These are phyloP conservation scores for Apiotrichum domesticum DNA, from an alignment of 1,284 basidiomycete genomes.

Conservation along the genomic window DNA sequence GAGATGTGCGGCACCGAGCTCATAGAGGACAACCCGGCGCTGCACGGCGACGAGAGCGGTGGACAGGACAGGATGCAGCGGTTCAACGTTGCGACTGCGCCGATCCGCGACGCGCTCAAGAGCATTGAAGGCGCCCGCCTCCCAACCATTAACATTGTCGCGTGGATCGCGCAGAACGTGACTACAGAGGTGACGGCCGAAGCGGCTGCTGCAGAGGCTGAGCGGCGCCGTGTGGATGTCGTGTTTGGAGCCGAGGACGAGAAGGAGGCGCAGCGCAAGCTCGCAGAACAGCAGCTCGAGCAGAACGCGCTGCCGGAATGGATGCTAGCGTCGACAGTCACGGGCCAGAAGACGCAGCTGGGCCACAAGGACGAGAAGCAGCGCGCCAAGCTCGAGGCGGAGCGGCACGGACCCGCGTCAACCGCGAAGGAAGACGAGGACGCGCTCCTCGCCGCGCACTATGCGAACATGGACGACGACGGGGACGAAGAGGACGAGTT, in stretches of 20 bases:
- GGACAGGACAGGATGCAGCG: conserved; percentile 79
- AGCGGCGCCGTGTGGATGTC: conserved; percentile 55
- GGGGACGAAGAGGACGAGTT: conserved; percentile 18
- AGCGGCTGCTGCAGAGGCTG: conserved; percentile 56
- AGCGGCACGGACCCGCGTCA: conserved; percentile 1
- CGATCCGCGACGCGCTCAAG: conserved; percentile 77
- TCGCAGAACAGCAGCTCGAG: conserved; percentile 70
- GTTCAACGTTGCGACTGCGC: conserved; percentile 85
- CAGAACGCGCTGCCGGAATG: conserved; percentile 89
- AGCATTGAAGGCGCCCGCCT: conserved; percentile 65
- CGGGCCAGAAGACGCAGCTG: conserved; percentile 79
- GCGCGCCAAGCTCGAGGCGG: conserved; percentile 6
- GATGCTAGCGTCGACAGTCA: conserved; percentile 91
- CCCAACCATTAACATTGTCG: conserved; percentile 38
- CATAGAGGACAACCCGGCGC: conserved; percentile 68
- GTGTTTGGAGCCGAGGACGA: conserved; percentile 74
- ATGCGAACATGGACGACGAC: conserved; percentile 26
- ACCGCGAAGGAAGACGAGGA: conserved; percentile 23
- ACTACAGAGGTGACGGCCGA: conserved; percentile 56
- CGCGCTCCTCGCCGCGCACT: conserved; percentile 28
- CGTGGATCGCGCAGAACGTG: conserved; percentile 43
- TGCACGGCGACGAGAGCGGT: conserved; percentile 44
- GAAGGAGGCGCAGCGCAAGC: conserved; percentile 65
- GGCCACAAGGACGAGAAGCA: conserved; percentile 49
- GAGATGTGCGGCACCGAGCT: conserved; percentile 68